A percentile compares a stretch with the other conserved stretches of the same genome.
Evolutionary conservation across 2,329 filamentous ascomycete genomes (phyloP).

Genomic region (Fusarium verticillioides): DNA sequence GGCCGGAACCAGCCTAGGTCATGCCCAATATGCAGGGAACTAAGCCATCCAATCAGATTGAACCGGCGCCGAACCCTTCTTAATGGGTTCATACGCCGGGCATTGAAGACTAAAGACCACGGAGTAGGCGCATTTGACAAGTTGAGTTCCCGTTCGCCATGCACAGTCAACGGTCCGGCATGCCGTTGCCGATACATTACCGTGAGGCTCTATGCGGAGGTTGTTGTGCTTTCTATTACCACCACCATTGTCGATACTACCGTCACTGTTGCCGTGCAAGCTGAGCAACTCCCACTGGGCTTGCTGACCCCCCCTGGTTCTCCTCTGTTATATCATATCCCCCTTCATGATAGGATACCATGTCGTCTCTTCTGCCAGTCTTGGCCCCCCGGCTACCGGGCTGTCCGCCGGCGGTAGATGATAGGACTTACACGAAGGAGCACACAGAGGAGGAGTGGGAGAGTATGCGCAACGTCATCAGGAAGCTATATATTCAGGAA

Average conservation of each 20-base stretch:
- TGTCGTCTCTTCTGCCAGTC: constrained; percentile 46
- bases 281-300: constrained; percentile 13
- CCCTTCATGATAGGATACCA: constrained; percentile 29
- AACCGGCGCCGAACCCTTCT: constrained; percentile 21
- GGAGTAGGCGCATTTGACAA: constrained; percentile 38
- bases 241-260: constrained; percentile 11
- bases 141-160: constrained; percentile 40
- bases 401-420: constrained; percentile 38
- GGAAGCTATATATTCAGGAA: constrained; percentile 50
- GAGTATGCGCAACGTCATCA: constrained; percentile 47
- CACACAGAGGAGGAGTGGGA: constrained; percentile 52
- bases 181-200: constrained; percentile 36
- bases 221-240: constrained; percentile 21
- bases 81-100: constrained; percentile 30
- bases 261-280: constrained; percentile 7
- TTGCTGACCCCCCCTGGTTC: background rate
- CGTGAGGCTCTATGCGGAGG: constrained; percentile 31
- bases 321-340: constrained; percentile 5
- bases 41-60: constrained; percentile 39
- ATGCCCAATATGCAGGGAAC: constrained; percentile 39
- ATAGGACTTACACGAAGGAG: constrained; percentile 48
- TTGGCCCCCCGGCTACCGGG: constrained; percentile 51
- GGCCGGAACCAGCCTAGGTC: constrained; percentile 35
- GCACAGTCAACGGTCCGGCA: constrained; percentile 43
- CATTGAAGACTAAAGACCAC: constrained; percentile 26